phyloP scores from a whole-genome alignment of 2,329 filamentous ascomycete genomes.

The Magnaporthiopsis rhizophila region DNA sequence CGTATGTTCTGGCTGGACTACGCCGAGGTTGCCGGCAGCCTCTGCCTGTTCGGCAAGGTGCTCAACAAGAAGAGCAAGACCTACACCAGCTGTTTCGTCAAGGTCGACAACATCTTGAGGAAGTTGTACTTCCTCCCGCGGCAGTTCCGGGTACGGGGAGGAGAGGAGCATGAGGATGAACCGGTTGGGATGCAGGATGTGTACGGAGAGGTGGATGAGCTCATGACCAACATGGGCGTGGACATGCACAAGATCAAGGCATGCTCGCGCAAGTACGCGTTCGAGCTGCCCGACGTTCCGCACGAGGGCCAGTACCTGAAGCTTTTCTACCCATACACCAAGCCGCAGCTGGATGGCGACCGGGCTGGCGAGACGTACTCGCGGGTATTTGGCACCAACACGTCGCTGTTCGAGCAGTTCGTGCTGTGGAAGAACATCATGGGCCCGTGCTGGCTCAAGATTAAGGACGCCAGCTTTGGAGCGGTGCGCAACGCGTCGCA shows the following conservation, averaged over 20 bases:
- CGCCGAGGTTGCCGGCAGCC: slow-evolving; percentile 79
- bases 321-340: slow-evolving; percentile 90
- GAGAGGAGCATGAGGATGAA: slow-evolving; percentile 59
- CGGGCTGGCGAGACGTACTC: slow-evolving; percentile 82
- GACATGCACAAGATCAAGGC: slow-evolving; percentile 90
- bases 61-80: slow-evolving; percentile 73
- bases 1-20: slow-evolving; percentile 98
- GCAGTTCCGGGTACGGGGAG: slow-evolving; percentile 42
- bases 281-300: slow-evolving; percentile 80
- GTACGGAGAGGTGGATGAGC: slow-evolving; percentile 77
- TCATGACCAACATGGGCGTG: slow-evolving; percentile 84
- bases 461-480: slow-evolving; percentile 76
- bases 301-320: slow-evolving; percentile 90
- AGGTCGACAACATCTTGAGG: slow-evolving; percentile 86
- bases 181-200: slow-evolving; percentile 83
- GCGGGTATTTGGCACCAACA: slow-evolving; percentile 88
- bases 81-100: slow-evolving; percentile 89
- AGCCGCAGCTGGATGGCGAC: slow-evolving; percentile 63
- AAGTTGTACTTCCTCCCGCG: slow-evolving; percentile 92
- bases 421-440: slow-evolving; percentile 98
- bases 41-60: slow-evolving; percentile 95
- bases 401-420: slow-evolving; percentile 92
- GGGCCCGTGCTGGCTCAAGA: slow-evolving; percentile 96
- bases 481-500: slow-evolving; percentile 87
- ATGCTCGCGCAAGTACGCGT: slow-evolving; percentile 86